phyloP scores from a whole-genome alignment of 352 stramenopile genomes.

The Phytophthora multivora region DNA sequence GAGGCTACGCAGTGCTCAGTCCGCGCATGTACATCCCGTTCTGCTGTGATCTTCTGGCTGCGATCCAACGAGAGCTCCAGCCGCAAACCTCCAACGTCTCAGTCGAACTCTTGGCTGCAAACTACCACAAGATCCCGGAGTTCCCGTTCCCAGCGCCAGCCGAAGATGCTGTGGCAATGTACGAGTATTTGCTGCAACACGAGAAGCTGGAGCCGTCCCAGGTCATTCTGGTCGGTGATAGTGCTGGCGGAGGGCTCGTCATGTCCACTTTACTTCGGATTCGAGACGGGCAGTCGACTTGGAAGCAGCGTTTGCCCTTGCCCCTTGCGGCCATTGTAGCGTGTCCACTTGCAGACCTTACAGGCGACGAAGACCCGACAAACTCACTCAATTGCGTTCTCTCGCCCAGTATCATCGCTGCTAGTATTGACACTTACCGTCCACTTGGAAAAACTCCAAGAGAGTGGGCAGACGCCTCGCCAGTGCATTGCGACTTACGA shows the following conservation, averaged over 20 bases:
- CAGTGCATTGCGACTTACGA: constrained; percentile 28
- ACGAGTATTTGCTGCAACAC: constrained; percentile 28
- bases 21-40: constrained; percentile 29
- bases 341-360: constrained; percentile 6
- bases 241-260: constrained; percentile 29
- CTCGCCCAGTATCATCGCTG: constrained; percentile 3
- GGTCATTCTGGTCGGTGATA: constrained; percentile 39
- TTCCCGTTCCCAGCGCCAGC: constrained; percentile 22
- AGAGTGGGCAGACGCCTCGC: constrained; percentile 22
- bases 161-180: constrained; percentile 32
- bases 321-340: constrained; percentile 23
- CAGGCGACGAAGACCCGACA: constrained; percentile 1
- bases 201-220: constrained; percentile 12
- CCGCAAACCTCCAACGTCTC: background rate
- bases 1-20: constrained; percentile 36
- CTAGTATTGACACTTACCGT: constrained; percentile 4
- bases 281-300: constrained; percentile 6
- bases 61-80: constrained; percentile 22
- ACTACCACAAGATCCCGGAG: constrained; percentile 35
- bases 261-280: constrained; percentile 33
- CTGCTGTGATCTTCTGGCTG: constrained; percentile 3
- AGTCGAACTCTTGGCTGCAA: constrained; percentile 32
- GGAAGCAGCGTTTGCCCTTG: background rate
- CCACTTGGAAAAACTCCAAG: constrained; percentile 3
- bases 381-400: background rate